phyloP scores from a whole-genome alignment of 306 rosid genomes.

The Acacia acuminata region DNA sequence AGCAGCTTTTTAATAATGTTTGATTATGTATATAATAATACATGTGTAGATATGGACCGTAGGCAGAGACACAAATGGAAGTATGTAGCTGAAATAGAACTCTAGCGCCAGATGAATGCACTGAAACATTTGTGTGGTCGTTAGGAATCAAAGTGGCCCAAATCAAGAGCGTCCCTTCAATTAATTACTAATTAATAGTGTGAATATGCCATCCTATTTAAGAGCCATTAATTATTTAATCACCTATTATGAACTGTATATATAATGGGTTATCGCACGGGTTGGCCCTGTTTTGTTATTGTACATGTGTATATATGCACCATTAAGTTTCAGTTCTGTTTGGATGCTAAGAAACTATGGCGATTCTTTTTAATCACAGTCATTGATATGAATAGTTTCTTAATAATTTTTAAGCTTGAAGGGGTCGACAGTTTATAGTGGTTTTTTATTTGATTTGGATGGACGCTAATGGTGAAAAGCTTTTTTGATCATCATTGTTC shows the following conservation, averaged over 20 bases:
- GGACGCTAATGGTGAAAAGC: slow-evolving; percentile 27
- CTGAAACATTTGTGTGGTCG: slow-evolving; percentile 44
- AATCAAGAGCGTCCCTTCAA: slow-evolving; percentile 40
- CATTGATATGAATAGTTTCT: background rate
- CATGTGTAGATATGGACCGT: background rate
- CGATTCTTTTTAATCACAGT: background rate
- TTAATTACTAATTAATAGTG: slow-evolving; percentile 11
- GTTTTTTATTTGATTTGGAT: slow-evolving; percentile 28
- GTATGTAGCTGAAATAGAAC: slow-evolving; percentile 28
- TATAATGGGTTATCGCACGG: slow-evolving; percentile 37
- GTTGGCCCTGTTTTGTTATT: slow-evolving; percentile 32
- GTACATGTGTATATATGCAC: background rate
- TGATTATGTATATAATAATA: background rate
- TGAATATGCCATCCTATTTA: slow-evolving; percentile 29
- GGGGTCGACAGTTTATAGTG: slow-evolving; percentile 23
- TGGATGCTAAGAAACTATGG: slow-evolving; percentile 7
- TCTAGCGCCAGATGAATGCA: slow-evolving; percentile 39
- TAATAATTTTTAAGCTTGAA: background rate
- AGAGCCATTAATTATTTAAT: slow-evolving; percentile 18
- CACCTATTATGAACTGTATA: background rate
- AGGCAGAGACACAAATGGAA: slow-evolving; percentile 12
- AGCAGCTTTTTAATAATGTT: background rate
- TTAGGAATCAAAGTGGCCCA: slow-evolving; percentile 44
- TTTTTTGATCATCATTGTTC: background rate
- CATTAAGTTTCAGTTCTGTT: slow-evolving; percentile 33